Percentiles rank a stretch among this genome's conserved stretches.
phyloP scores from a whole-genome alignment of 2,329 filamentous ascomycete species.

The Pseudogymnoascus sp. region DNA sequence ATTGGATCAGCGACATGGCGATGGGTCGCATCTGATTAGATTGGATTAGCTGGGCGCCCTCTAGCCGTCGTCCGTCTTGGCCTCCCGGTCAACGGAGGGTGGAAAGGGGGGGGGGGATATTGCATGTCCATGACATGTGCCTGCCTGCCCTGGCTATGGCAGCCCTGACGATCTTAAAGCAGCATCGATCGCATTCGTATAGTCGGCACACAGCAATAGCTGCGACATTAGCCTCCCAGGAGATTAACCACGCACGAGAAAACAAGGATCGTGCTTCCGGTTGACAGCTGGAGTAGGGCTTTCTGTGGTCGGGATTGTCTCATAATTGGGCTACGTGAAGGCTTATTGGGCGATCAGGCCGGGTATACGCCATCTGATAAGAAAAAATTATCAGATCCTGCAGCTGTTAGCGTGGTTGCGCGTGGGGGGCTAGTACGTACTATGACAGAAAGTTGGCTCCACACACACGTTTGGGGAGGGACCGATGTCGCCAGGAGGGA shows the following conservation, averaged over 20 bases:
- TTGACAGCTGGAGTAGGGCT: neutral
- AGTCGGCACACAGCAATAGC: neutral
- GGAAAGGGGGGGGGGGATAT: no score
- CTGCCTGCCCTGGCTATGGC: neutral
- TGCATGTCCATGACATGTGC: neutral
- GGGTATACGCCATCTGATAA: slow-evolving; percentile 2
- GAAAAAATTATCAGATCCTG: slow-evolving; percentile 5
- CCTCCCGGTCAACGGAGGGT: neutral
- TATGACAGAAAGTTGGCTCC: neutral
- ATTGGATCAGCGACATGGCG: neutral
- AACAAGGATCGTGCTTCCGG: neutral
- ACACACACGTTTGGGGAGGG: neutral
- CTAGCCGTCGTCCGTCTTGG: neutral
- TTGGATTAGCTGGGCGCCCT: neutral
- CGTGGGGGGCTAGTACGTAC: neutral
- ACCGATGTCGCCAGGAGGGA: neutral
- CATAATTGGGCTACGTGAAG: neutral
- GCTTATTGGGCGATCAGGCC: neutral
- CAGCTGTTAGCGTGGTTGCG: neutral
- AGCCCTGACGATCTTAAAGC: neutral
- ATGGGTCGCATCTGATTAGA: slow-evolving; percentile 3
- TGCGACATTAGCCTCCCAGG: neutral
- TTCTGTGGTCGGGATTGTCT: neutral
- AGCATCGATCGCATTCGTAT: neutral
- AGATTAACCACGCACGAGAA: neutral